Base-by-base conservation (phyloP, 805 yeast species). In the Lipomyces starkeyi region DNA sequence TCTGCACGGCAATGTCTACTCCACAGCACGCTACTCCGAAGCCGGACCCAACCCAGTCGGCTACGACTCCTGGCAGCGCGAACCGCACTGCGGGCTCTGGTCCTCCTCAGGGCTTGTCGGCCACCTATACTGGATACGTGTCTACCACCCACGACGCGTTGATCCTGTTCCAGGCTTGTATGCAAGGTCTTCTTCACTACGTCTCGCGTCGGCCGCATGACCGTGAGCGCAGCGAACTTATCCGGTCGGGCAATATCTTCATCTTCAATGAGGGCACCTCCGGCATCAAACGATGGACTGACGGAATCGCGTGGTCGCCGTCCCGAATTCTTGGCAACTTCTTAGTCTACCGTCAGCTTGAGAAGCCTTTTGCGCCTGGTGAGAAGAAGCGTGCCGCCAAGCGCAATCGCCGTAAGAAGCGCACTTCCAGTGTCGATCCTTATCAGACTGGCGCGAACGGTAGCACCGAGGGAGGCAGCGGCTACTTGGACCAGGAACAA, bases 261-360 rank as follows among this genome's bases (percentile, higher is more conserved):
- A 91, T 94, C 0, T 93, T 93, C 75, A 85, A 89, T 59, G 97
- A 93, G 78, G 91, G 90, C 72, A 81, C 85, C 13, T 87, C 93
- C 0, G 93, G 94, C 2, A 93, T 93, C 68, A 91, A 90, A 76
- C 83, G 98, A 67, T 93, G 98, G 98, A 93, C 98, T 0, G 98
- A 93, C 75, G 97, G 97, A n/a, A 86, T 91, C 14, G 83, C 93
- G 14, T 93, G 98, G 98, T 87, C 93, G 1, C 97, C 98, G 0
- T 89, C 96, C 1, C 82, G 98, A 60, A 92, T 93, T 53, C 82
- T 92, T 34, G 97, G 97, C 5, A 83, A 95, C 67, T 93, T 93
- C 74, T 80, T 93, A 43, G 88, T 93, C 11, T 93, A 93, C 78
- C 85, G 97, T 34, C 96, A 93, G 76, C 77, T 86, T 47, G 86